Base-by-base conservation (phyloP, 176 grass and related monocot genomes). In the Aegilops tauschii region DNA sequence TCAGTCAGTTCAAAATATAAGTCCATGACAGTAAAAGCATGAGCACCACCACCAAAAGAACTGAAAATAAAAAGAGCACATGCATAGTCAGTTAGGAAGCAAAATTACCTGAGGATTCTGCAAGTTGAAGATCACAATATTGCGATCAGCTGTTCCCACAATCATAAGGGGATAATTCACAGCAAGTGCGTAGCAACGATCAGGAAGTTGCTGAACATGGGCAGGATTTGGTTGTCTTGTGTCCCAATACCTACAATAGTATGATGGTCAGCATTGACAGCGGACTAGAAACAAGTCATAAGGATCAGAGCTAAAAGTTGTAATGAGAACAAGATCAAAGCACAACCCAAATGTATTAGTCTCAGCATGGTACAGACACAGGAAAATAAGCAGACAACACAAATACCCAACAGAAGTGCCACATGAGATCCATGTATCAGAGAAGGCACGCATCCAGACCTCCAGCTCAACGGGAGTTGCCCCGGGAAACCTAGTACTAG, bases 131-230 rank as follows among this genome's bases (percentile, higher is more conserved):
- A 98, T 86, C n/a, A 95, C 85, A 8, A 98, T 40, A 52, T 98
- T 88, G 63, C 92, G 91, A 84, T 95, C 96, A 59, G 96, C 88
- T 42, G 93, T 98, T 66, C 96, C 96, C 83, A 98, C 93, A 88
- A 98, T 94, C 96, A 98, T 95, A 80, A 98, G 89, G 34, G 93
- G 93, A 78, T 98, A 98, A 78, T 85, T 91, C 82, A 98, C 93
- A 66, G 96, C 92, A 77, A 98, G 79, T 81, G 96, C 79, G 72
- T 92, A 95, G 79, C 91, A 93, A 32, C 91, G 86, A 62, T 95
- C 96, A 81, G 96, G 96, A 68, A 95, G 86, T 88, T 91, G 96
- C 76, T 98, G 96, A 63, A 93, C 76, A 92, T 98, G 96, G 31
- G 83, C 96, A 47, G 96, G 93, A 66, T 98, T 90, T 49, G 89